A percentile compares a stretch with the other conserved stretches of the same genome.
Conservation (phyloP, 208 protist species). For the Wallacemonas sp. region DNA sequence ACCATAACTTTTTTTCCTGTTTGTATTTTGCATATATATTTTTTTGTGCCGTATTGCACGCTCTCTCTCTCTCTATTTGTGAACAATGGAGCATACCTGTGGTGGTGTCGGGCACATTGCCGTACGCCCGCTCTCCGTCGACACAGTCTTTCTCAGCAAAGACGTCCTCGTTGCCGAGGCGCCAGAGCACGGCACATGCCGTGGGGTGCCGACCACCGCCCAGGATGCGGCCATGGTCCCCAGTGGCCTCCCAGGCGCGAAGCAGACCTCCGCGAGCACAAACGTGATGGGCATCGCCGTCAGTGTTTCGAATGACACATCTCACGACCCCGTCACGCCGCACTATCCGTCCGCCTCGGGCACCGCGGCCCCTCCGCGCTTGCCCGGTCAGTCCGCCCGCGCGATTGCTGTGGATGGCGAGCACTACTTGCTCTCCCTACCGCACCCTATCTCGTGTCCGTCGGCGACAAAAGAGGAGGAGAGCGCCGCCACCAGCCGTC, state of each 20-base stretch:
- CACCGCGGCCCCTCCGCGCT: no score
- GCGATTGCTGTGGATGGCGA: background rate
- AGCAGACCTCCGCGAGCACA: background rate
- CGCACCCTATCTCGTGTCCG: background rate
- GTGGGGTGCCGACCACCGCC: no score
- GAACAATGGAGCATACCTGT: background rate
- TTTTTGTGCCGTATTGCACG: slow-evolving; percentile 7
- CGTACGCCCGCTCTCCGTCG: background rate
- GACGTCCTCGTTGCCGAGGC: background rate
- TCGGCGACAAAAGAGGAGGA: background rate
- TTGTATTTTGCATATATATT: background rate
- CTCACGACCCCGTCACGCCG: no score
- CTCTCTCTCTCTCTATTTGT: slow-evolving; percentile 18
- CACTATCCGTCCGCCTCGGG: no score
- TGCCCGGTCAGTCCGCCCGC: no score
- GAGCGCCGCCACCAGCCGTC: no score
- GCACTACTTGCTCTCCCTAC: slow-evolving; percentile 4
- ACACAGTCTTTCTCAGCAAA: slow-evolving; percentile 7
- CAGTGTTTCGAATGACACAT: background rate
- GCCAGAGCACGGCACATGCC: no score
- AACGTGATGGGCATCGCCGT: slow-evolving; percentile 15
- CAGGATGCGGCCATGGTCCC: no score
- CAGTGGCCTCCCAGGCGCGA: no score
- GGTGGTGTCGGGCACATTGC: background rate
- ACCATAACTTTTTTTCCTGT: slow-evolving; percentile 12